These are phyloP conservation scores for Forsythia viridissima DNA, from an alignment of 257 asterid genomes.

Conservation along the genomic window DNA sequence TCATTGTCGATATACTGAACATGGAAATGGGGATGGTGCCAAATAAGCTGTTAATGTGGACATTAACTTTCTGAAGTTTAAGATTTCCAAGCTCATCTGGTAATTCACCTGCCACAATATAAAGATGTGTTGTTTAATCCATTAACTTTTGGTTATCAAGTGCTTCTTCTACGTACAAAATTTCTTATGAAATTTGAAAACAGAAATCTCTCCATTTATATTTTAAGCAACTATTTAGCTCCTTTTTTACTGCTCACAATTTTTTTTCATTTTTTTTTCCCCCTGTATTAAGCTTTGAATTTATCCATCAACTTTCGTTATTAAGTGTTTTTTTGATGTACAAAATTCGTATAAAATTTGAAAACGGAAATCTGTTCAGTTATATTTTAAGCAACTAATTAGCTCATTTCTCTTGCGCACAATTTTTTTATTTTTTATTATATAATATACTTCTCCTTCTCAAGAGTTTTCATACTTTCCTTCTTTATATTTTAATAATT, in stretches of 20 bases:
- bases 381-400: no score
- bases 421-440: background rate
- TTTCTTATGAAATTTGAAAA: background rate
- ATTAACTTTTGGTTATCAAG: background rate
- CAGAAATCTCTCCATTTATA: background rate
- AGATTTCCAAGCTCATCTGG: constrained; percentile 32
- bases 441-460: background rate
- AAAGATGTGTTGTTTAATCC: no score
- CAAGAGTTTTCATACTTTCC: background rate
- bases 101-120: constrained; percentile 27
- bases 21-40: constrained; percentile 5
- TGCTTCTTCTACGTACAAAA: background rate
- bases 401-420: no score
- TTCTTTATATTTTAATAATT: background rate
- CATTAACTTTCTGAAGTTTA: background rate
- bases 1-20: constrained; percentile 28
- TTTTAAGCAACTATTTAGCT: background rate
- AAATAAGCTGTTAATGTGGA: background rate
- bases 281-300: background rate
- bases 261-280: background rate
- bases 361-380: no score
- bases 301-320: no score
- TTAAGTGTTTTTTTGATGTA: no score
- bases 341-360: no score
- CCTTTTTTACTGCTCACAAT: background rate